Evolutionary conservation across 306 rosid species (phyloP), one percentile per base, ranked within the genome.

Genomic region (Hippophae gyantsensis): DNA sequence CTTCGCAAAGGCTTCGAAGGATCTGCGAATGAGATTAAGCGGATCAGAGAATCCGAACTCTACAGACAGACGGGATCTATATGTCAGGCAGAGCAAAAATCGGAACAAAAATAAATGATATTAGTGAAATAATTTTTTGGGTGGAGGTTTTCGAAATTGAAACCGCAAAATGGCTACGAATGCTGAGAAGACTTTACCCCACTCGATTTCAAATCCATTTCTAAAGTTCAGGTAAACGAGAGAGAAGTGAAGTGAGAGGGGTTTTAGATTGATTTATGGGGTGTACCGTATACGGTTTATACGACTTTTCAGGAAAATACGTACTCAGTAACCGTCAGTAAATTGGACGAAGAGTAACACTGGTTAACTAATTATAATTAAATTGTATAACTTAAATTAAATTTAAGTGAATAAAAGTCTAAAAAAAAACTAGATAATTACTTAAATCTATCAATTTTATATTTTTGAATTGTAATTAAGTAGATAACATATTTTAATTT

Each of bases 41-140:
- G 70, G 86, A 82, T 82, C 80, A 71, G 76, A 74, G 81, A 81
- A 79, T 74, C 88, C 80, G 75, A 69, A 65, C 65, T 79, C 77
- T 62, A 66, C 72, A 58, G 84, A 84, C 82, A 86, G 78, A 72
- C 57, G 61, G 72, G 81, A 77, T 73, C 73, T 80, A 66, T 32
- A 32, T 32, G 38, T 32, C 38, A 4, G 38, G 38, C 5, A 32
- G 38, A 32, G 38, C 5, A 32, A 32, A 32, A 32, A 32, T 32
- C 38, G 38, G 38, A 32, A 32, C 3, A 0, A 32, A 32, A 32
- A 32, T 0, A 1, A 32, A 32, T 32, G 38, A 32, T 32, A 32
- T 32, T 32, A 32, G 0, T 32, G 5, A 32, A 32, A 32, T 4
- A 32, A 32, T 60, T 13, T 13, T 11, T 52, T 49, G 43, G 12